Base-by-base conservation (phyloP, 305 asterid genomes). In the Fraxinus latifolia region DNA sequence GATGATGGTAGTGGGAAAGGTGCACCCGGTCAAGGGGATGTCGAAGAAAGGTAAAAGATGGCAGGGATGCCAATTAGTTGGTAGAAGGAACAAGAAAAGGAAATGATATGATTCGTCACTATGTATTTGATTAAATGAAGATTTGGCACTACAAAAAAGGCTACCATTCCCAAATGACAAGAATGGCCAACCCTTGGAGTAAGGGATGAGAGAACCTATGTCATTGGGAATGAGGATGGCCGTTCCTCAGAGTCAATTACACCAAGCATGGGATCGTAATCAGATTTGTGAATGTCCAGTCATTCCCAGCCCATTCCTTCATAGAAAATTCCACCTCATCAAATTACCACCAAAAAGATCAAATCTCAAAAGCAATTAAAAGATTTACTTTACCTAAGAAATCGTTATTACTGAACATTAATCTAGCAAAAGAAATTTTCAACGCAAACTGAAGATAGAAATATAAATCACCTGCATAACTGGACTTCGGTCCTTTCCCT, bases 381-480 rank as follows among this genome's bases (percentile, higher is more conserved):
- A 12, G n/a, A 42, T 42, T 44, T 44, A 11, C n/a, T 11, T 12
- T 11, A 42, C n/a, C n/a, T 44, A 44, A 11, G 53, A 12, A 44
- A 44, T 44, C 4, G n/a, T 44, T 44, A 12, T 14, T 3, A 44
- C 53, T 42, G 50, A 42, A 11, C 15, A 42, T 42, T 42, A 42
- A 42, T 42, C 9, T 44, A 11, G n/a, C n/a, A 70, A 44, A 47
- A 36, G 37, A 58, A 81, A 36, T 44, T 34, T 3, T 8, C 21
- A 47, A 47, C 14, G 15, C 19, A 74, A 12, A 71, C 14, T 36
- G 36, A 44, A 29, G 39, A 74, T 36, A 23, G 53, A 7, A 60
- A 72, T 70, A 78, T 17, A 73, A 82, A 81, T 77, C 47, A 95
- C 99, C 98, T 93, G 97, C 96, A 95, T 65, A 65, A 92, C 96